Conservation (phyloP, 139 green algal genomes). For the Chlamydomonas schloesseri region DNA sequence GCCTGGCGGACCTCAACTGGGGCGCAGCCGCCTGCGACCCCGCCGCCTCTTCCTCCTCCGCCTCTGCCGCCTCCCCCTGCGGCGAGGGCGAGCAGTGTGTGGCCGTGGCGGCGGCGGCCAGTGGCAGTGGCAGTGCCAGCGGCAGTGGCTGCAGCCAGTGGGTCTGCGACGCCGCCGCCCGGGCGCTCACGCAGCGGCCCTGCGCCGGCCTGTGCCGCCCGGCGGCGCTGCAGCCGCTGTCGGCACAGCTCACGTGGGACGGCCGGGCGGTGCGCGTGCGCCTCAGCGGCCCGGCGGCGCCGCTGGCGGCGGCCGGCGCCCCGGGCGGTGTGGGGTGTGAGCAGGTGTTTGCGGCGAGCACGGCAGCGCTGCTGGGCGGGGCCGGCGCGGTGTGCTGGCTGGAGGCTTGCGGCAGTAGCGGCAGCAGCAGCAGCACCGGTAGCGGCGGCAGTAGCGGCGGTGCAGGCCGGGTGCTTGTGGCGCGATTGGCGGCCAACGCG, state of each 20-base stretch:
- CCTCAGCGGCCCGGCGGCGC: background rate
- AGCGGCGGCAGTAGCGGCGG: background rate
- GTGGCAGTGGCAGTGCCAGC: no score
- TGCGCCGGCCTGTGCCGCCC: constrained; percentile 8
- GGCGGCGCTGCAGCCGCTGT: background rate
- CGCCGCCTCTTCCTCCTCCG: background rate
- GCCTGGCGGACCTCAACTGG: background rate
- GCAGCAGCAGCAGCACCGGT: background rate
- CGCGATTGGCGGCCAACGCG: background rate
- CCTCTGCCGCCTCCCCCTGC: background rate
- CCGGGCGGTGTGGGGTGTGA: no score
- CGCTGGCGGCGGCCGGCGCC: background rate
- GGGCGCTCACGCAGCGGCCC: background rate
- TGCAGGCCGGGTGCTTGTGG: background rate
- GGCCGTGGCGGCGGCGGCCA: no score
- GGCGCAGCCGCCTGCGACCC: background rate
- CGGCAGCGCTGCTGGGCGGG: background rate
- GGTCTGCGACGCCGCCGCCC: background rate
- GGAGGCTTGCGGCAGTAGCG: no score
- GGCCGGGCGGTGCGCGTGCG: background rate
- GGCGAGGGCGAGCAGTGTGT: background rate
- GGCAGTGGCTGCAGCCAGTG: background rate
- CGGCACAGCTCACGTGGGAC: background rate
- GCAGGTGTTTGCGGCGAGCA: background rate
- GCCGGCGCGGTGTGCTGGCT: background rate